Percentiles rank a stretch among this genome's conserved stretches.
These are phyloP conservation scores for Xylaria sp. DNA, from an alignment of 2,329 filamentous ascomycete species.

Conservation along the genomic window DNA sequence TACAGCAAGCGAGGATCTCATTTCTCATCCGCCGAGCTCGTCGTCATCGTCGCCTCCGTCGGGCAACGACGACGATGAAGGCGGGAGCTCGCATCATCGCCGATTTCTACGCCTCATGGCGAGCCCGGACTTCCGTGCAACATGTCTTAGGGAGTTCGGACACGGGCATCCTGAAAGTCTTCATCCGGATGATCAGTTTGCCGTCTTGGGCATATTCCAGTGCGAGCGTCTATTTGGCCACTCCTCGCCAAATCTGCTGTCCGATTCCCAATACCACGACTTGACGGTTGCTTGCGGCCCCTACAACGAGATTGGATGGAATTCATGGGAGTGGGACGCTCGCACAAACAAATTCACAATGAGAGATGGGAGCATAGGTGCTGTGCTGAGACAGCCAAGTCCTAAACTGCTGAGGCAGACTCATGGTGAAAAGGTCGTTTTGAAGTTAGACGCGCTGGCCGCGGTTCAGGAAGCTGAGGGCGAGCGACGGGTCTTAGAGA, in stretches of 20 bases:
- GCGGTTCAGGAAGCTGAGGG: neutral
- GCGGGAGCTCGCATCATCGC: slow-evolving; percentile 14
- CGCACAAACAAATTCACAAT: neutral
- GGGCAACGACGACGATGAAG: neutral
- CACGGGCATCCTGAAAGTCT: neutral
- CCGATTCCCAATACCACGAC: neutral
- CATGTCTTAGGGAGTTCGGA: neutral
- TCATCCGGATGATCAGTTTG: neutral
- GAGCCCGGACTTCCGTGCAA: neutral
- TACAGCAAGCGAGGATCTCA: neutral
- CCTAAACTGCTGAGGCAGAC: neutral
- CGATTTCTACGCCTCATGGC: slow-evolving; percentile 6
- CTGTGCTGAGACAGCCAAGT: neutral
- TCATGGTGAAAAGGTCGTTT: neutral
- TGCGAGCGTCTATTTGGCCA: slow-evolving; percentile 22
- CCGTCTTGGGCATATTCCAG: neutral
- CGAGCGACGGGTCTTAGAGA: neutral
- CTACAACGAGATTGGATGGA: neutral
- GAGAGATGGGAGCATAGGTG: neutral
- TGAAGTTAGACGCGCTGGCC: neutral
- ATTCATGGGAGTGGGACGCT: neutral
- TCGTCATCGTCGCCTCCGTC: neutral
- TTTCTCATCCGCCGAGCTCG: neutral
- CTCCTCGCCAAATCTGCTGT: neutral
- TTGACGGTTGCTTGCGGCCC: neutral